A percentile compares a stretch with the other conserved stretches of the same genome.
These are phyloP conservation scores for Malassezia vespertilionis DNA, from an alignment of 1,284 basidiomycete genomes.

Conservation along the genomic window DNA sequence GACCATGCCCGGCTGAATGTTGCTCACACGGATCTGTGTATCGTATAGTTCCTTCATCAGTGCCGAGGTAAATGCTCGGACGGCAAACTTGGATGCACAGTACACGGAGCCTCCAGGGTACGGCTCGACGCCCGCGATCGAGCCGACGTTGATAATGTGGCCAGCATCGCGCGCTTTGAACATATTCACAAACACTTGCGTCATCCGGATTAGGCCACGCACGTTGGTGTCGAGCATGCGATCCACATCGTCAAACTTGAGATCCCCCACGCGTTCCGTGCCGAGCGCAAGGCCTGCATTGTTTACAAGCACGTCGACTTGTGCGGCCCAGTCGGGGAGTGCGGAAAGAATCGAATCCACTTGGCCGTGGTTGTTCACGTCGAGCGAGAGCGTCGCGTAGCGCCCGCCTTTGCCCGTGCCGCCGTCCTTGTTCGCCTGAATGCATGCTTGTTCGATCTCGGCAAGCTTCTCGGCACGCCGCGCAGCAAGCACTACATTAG, in stretches of 20 bases:
- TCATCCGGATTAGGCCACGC: conserved; percentile 70
- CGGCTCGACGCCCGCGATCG: conserved; percentile 77
- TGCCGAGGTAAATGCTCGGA: conserved; percentile 73
- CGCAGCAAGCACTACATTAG: conserved; percentile 50
- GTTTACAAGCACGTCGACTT: conserved; percentile 42
- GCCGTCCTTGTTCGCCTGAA: conserved; percentile 60
- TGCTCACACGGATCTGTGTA: conserved; percentile 53
- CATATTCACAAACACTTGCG: conserved; percentile 54
- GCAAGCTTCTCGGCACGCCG: conserved; percentile 47
- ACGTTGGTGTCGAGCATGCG: conserved; percentile 90
- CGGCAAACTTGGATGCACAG: conserved; percentile 66
- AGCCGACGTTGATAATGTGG: conserved; percentile 91
- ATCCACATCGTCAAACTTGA: conserved; percentile 60
- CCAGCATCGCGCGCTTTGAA: conserved; percentile 80
- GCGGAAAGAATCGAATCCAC: conserved; percentile 22
- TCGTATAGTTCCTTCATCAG: conserved; percentile 74
- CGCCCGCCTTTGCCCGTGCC: conserved; percentile 53
- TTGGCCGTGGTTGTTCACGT: conserved; percentile 28
- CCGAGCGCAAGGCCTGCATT: conserved; percentile 64
- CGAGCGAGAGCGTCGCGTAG: conserved; percentile 31
- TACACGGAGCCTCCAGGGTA: conserved; percentile 55
- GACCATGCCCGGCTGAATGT: conserved; percentile 60
- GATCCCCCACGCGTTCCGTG: conserved; percentile 67
- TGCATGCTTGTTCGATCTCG: conserved; percentile 51
- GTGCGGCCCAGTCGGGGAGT: conserved; percentile 38